Base-by-base conservation (phyloP, 805 yeast genomes). In the Kuraishia piskuri region DNA sequence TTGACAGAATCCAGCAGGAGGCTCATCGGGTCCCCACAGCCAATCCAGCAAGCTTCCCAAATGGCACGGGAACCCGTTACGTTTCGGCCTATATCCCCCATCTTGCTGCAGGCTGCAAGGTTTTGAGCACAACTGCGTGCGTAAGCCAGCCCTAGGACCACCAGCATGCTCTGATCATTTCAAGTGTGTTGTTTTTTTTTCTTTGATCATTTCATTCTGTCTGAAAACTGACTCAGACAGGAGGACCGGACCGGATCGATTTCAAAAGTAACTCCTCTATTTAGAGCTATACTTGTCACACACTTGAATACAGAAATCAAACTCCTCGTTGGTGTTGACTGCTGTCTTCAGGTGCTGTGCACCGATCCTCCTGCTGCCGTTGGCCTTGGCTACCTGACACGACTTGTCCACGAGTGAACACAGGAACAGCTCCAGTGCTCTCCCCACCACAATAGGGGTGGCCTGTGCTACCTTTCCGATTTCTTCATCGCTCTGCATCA, bases 391-490 rank as follows among this genome's bases (percentile, higher is more conserved):
- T 57, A 87, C 89, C 46, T 79, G 77, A 51, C 89, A 84, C 21
- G 96, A 79, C 49, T 88, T 90, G 61, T 88, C 91, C 50, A 94
- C 96, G 53, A 94, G 75, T 53, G 94, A 82, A 51, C 96, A 89
- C 78, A 94, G 82, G 66, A 94, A 94, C 56, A 90, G 79, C 70
- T 94, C 98, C 52, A 94, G 74, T 0, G 99, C 96, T 57, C 97
- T 80, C 7, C 98, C 97, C 8, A 94, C 96, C 19, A 92, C 92
- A n/a, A 92, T 87, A 0, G 99, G 99, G 2, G 99, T 95, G 1
- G 97, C 97, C 65, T 91, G 97, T 2, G 99, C 97, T 4, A 94
- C 98, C 66, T 94, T 94, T 2, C 99, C 99, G 48, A 94, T 91
- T 58, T 94, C 99, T 58, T 94, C 99, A 68, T 94, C 99, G 25